phyloP scores from a whole-genome alignment of 257 asterid genomes.

The Solanum verrucosum region DNA sequence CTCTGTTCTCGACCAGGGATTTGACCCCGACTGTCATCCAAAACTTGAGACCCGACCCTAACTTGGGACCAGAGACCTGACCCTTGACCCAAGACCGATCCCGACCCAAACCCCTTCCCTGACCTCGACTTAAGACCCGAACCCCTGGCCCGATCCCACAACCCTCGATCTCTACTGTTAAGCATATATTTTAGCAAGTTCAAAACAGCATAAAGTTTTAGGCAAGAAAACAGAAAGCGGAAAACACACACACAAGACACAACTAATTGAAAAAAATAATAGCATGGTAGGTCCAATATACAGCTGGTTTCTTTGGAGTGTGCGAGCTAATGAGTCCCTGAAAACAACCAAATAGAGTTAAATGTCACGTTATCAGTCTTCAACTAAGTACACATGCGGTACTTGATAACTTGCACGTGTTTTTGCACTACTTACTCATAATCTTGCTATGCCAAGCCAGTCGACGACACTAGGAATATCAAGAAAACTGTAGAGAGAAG shows the following conservation, averaged over 20 bases:
- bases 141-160: background rate
- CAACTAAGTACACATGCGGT: background rate
- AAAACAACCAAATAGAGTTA: background rate
- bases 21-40: too few species aligned
- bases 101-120: too few species aligned
- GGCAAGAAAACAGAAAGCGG: background rate
- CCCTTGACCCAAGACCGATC: too few species aligned
- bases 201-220: background rate
- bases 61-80: too few species aligned
- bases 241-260: background rate
- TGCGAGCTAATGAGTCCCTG: background rate
- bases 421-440: background rate
- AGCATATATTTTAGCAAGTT: background rate
- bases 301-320: background rate
- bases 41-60: too few species aligned
- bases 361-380: background rate
- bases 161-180: background rate
- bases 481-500: too few species aligned
- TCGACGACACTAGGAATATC: too few species aligned
- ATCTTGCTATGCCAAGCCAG: background rate
- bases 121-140: too few species aligned
- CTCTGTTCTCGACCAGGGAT: too few species aligned
- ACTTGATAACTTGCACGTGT: background rate
- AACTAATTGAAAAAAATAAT: background rate
- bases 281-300: background rate